Evolutionary conservation across 768 basidiomycete species (phyloP).

Genomic region (Tylopilus plumbeoviolaceoides): DNA sequence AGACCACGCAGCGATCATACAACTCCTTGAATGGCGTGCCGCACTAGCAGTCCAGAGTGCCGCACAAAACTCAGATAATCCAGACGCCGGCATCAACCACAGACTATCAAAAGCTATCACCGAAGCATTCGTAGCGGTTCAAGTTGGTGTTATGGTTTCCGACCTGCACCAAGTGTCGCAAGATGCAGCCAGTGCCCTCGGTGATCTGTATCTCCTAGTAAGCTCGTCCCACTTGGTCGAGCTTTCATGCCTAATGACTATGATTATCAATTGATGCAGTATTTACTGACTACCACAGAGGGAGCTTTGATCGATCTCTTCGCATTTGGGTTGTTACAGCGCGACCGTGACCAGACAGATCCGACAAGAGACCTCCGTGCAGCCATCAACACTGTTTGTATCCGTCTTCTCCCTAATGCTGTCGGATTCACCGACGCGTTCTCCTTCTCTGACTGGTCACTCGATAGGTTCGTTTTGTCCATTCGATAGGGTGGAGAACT

Average conservation of each 20-base stretch:
- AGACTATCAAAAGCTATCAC: constrained; percentile 60
- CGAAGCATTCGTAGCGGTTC: constrained; percentile 63
- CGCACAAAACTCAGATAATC: constrained; percentile 32
- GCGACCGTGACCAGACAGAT: constrained; percentile 30
- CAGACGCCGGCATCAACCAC: constrained; percentile 54
- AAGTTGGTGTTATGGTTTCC: constrained; percentile 47
- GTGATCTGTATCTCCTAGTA: constrained; percentile 27
- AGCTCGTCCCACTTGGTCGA: constrained; percentile 4
- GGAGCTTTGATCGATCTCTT: constrained; percentile 54
- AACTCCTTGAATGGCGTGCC: constrained; percentile 62
- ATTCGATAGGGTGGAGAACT: neutral
- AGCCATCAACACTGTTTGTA: constrained; percentile 46
- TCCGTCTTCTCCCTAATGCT: constrained; percentile 54
- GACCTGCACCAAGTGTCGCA: constrained; percentile 21
- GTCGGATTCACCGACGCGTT: constrained; percentile 72
- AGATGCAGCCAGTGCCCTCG: constrained; percentile 18
- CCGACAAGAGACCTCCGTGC: constrained; percentile 46
- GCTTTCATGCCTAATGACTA: no score
- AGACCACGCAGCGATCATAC: constrained; percentile 37
- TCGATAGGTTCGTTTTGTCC: constrained; percentile 47
- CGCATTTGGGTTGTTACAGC: constrained; percentile 45
- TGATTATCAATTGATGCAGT: constrained; percentile 35
- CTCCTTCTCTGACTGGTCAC: constrained; percentile 70
- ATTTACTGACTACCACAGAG: constrained; percentile 57
- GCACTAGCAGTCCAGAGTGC: constrained; percentile 49